Conservation (phyloP, 1,139 yeast genomes). For the Pichia sp. region DNA sequence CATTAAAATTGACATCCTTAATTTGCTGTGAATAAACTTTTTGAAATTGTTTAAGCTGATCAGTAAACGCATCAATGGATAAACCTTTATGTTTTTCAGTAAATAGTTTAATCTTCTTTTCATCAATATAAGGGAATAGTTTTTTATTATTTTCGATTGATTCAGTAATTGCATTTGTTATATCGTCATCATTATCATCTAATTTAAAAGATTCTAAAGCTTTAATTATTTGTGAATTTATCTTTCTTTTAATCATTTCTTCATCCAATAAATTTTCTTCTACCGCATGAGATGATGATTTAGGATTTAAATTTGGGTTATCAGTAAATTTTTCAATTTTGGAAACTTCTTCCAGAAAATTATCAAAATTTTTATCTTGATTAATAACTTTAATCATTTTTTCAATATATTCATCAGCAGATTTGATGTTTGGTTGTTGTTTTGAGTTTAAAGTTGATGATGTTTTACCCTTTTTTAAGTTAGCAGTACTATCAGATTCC, state of each 20-base stretch:
- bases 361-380: constrained; percentile 21
- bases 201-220: constrained; percentile 22
- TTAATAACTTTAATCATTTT: constrained; percentile 21
- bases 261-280: constrained; percentile 10
- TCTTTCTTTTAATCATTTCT: constrained; percentile 13
- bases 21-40: constrained; percentile 3
- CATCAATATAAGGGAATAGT: constrained; percentile 3
- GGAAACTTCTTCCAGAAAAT: constrained; percentile 19
- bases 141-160: constrained; percentile 16
- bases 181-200: constrained; percentile 19
- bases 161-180: constrained; percentile 19
- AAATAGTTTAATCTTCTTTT: not conserved
- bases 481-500: not conserved
- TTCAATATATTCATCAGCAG: constrained; percentile 22
- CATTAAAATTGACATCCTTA: constrained; percentile 1
- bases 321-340: constrained; percentile 11
- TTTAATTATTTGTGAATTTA: constrained; percentile 19
- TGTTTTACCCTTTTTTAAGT: not conserved
- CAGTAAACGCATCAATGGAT: constrained; percentile 3
- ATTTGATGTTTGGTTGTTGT: not conserved
- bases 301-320: not conserved
- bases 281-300: not conserved
- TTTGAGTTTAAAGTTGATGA: not conserved
- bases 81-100: not conserved
- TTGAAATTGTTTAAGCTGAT: constrained; percentile 5